Percentiles rank a stretch among this genome's conserved stretches.
Evolutionary conservation across 1,139 yeast species (phyloP).

Genomic region (Candida smagusa): DNA sequence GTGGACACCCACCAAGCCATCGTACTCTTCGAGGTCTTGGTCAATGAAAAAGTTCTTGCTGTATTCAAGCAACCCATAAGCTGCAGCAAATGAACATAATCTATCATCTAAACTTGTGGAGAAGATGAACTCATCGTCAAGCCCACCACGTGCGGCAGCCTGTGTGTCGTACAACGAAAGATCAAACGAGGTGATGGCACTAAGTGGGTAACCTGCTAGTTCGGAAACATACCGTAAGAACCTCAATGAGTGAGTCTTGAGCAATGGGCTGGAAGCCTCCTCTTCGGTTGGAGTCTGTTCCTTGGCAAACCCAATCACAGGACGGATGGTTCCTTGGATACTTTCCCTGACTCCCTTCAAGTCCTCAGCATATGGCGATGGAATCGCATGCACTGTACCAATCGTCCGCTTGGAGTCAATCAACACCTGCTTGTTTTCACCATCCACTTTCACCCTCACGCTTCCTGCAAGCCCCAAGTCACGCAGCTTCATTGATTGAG

Average conservation of each 20-base stretch:
- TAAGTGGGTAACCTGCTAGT: conserved; percentile 24
- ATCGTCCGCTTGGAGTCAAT: conserved; percentile 24
- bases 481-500: conserved; percentile 39
- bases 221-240: conserved; percentile 34
- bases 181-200: conserved; percentile 32
- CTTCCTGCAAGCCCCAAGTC: conserved; percentile 49
- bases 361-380: conserved; percentile 20
- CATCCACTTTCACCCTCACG: conserved; percentile 27
- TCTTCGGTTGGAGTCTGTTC: conserved; percentile 15
- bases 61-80: conserved; percentile 31
- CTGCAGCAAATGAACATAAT: conserved; percentile 41
- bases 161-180: conserved; percentile 44
- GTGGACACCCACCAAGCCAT: conserved; percentile 36
- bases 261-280: conserved; percentile 32
- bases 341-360: conserved; percentile 34
- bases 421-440: conserved; percentile 22
- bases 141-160: conserved; percentile 39
- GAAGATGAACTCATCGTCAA: conserved; percentile 37
- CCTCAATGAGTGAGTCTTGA: conserved; percentile 35
- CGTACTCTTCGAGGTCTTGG: conserved; percentile 18
- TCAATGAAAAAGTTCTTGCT: conserved; percentile 14
- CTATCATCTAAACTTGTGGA: conserved; percentile 47
- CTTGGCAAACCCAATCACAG: conserved; percentile 35
- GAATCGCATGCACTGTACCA: conserved; percentile 40
- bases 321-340: conserved; percentile 40